Percentiles rank a stretch among this genome's conserved stretches.
phyloP scores from a whole-genome alignment of 202 grass and related monocot species.

The Schoenoplectus tabernaemontani region DNA sequence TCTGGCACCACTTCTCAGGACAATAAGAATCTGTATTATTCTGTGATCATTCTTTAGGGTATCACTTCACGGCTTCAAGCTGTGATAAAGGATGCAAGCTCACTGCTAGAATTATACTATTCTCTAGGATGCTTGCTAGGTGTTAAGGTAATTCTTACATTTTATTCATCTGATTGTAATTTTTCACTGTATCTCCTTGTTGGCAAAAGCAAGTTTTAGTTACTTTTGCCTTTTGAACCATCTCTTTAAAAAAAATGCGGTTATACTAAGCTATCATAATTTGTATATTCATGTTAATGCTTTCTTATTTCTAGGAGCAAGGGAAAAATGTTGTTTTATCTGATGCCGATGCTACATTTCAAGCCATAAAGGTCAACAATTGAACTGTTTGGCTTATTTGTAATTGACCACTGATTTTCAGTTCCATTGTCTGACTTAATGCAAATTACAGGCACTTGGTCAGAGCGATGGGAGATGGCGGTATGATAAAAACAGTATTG shows the following conservation, averaged over 20 bases:
- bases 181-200: not conserved
- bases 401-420: conserved; percentile 6
- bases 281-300: not conserved
- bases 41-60: conserved; percentile 33
- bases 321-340: conserved; percentile 44
- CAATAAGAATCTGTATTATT: conserved; percentile 19
- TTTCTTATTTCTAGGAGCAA: conserved; percentile 47
- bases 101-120: conserved; percentile 75
- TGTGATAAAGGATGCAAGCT: conserved; percentile 66
- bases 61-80: conserved; percentile 48
- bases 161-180: not conserved
- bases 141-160: conserved; percentile 48
- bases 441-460: conserved; percentile 58
- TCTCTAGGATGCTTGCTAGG: conserved; percentile 54
- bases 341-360: conserved; percentile 68
- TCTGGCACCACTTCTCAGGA: not conserved
- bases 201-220: not conserved
- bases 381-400: not conserved
- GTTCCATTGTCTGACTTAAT: conserved; percentile 7
- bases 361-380: conserved; percentile 70
- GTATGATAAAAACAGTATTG: conserved; percentile 81
- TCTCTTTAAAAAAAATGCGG: not conserved
- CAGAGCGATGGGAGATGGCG: conserved; percentile 93
- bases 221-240: not conserved
- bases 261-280: not conserved